Evolutionary conservation across 164 flowering plant species (phyloP), one percentile per base, ranked within the genome.

Genomic region (Pachysandra terminalis): DNA sequence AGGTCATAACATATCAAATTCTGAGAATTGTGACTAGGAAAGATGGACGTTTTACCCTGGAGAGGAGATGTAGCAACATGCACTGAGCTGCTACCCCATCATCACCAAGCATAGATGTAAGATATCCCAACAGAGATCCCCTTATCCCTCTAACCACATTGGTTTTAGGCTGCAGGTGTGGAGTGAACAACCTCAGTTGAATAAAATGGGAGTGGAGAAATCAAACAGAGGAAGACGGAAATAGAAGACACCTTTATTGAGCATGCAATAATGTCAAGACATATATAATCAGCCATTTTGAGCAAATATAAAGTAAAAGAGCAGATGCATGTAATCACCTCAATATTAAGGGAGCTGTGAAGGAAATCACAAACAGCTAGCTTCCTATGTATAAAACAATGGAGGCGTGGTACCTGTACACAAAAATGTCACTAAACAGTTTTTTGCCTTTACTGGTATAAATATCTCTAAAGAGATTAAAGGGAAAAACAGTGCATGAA

Each of bases 11-110:
- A 62, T 41, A 24, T 41, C 54, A n/a, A 40, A 45, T 21, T 52
- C 54, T 45, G 21, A 22, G 9, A 49, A 63, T 12, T 5, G 17
- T 28, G 56, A 40, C 40, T 15, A 17, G 37, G 51, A 15, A 62
- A 45, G 59, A 25, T 17, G 53, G 70, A 66, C 51, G 1, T 60
- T 32, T 56, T 83, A 89, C 97, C 87, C 61, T 78, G 37, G 99
- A 95, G 56, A 95, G 77, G 69, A 95, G 95, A 79, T 95, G 98
- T 86, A 95, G 75, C 79, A 95, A 74, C 75, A 92, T 40, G 66
- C 81, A 89, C n/a, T 92, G 84, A 74, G 98, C 97, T 41, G 97
- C 91, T 60, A 92, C 51, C 17, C 79, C 81, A 80, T 95, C 99
- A 77, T 87, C 84, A 13, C 98, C 99, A 70, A 92, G 90, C 74